phyloP scores from a whole-genome alignment of 768 basidiomycete genomes.

The Basidioascus undulatus region DNA sequence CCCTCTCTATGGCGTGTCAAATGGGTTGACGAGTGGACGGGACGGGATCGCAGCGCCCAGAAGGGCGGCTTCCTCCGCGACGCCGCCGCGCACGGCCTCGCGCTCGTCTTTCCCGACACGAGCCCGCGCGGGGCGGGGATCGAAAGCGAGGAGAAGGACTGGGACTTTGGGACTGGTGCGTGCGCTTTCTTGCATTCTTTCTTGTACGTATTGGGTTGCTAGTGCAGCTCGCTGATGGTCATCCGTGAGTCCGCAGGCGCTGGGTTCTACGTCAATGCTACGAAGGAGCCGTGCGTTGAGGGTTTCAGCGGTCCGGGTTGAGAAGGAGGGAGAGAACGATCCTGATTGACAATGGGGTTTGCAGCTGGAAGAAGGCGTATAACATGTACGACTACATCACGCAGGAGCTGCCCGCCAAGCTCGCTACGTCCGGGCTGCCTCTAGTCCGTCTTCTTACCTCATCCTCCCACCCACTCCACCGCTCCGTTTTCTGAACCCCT shows the following conservation, averaged over 20 bases:
- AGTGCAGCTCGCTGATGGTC: background rate
- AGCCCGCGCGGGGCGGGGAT: conserved; percentile 78
- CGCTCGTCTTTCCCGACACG: conserved; percentile 84
- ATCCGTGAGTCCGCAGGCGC: conserved; percentile 29
- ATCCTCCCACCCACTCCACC: background rate
- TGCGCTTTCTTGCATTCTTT: background rate
- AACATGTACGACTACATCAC: conserved; percentile 75
- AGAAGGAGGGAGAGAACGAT: no score
- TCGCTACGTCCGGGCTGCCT: conserved; percentile 47
- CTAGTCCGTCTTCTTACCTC: conserved; percentile 30
- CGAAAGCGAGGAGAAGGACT: conserved; percentile 48
- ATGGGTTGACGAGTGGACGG: no score
- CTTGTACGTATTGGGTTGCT: background rate
- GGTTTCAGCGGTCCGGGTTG: no score
- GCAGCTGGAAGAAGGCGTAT: no score
- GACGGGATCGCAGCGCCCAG: conserved; percentile 35
- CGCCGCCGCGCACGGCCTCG: conserved; percentile 59
- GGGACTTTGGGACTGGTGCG: conserved; percentile 72
- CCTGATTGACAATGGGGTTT: no score
- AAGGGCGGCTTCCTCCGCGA: conserved; percentile 81
- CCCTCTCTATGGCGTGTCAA: background rate
- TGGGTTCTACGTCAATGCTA: conserved; percentile 90
- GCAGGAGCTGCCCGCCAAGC: conserved; percentile 54
- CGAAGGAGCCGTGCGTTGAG: conserved; percentile 28
- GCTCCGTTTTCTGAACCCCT: background rate